These are phyloP conservation scores for Oryza longistaminata DNA, from an alignment of 176 grass and related monocot genomes.

Conservation along the genomic window DNA sequence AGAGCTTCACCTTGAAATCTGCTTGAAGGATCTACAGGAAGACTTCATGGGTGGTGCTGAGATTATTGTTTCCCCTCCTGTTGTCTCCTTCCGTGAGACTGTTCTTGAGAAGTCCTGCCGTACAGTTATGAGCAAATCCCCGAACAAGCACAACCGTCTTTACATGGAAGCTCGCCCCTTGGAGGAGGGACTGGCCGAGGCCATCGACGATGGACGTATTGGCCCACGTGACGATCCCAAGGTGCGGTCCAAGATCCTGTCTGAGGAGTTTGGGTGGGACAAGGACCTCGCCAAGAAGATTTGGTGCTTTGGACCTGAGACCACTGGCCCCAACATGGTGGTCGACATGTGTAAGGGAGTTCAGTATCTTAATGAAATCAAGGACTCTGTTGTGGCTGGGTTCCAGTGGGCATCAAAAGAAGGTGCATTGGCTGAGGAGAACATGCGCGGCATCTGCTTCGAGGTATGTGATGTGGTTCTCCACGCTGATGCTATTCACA, in stretches of 20 bases:
- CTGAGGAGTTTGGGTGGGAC: neutral
- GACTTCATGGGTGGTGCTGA: constrained; percentile 65
- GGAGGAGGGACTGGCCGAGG: neutral
- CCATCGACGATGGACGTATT: neutral
- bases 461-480: neutral
- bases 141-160: neutral
- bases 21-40: constrained; percentile 60
- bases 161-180: neutral
- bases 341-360: neutral
- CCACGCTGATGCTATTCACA: neutral
- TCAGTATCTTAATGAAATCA: neutral
- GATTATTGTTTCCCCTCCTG: constrained; percentile 22
- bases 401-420: neutral
- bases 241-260: neutral
- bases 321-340: neutral
- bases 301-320: neutral
- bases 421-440: neutral
- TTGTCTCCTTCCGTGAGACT: constrained; percentile 40
- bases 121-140: constrained; percentile 3
- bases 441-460: neutral
- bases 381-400: neutral
- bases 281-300: neutral
- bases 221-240: neutral
- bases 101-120: constrained; percentile 26
- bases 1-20: constrained; percentile 35